phyloP scores from a whole-genome alignment of 192 early-diverging fungal species.

The Paraglomus brasilianum region DNA sequence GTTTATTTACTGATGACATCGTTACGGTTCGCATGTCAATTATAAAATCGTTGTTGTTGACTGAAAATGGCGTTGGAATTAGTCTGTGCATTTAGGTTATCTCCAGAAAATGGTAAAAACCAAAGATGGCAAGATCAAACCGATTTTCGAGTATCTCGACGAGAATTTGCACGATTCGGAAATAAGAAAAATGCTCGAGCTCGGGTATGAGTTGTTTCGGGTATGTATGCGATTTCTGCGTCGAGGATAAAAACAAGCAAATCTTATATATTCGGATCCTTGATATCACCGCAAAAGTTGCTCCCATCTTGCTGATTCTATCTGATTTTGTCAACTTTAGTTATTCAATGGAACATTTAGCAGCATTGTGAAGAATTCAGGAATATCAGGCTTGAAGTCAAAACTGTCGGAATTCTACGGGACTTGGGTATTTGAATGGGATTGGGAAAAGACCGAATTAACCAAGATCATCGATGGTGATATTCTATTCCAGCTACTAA shows the following conservation, averaged over 20 bases:
- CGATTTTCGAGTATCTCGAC: slow-evolving; percentile 54
- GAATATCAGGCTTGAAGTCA: slow-evolving; percentile 8
- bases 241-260: slow-evolving; percentile 29
- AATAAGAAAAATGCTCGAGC: slow-evolving; percentile 42
- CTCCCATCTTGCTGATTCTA: no score
- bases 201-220: slow-evolving; percentile 56
- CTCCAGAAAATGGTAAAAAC: slow-evolving; percentile 45
- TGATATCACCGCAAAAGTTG: no score
- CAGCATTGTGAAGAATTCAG: slow-evolving; percentile 20
- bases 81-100: slow-evolving; percentile 43
- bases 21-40: neutral
- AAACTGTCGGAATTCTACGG: slow-evolving; percentile 60
- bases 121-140: slow-evolving; percentile 48
- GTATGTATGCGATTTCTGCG: slow-evolving; percentile 36
- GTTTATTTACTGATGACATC: slow-evolving; percentile 15
- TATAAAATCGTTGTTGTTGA: neutral
- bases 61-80: neutral
- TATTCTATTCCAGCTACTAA: neutral
- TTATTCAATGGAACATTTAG: slow-evolving; percentile 44
- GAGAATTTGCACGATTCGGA: slow-evolving; percentile 52
- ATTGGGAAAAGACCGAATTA: slow-evolving; percentile 46
- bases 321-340: slow-evolving; percentile 30
- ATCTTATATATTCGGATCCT: slow-evolving; percentile 27
- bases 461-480: slow-evolving; percentile 27
- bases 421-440: slow-evolving; percentile 59